Evolutionary conservation across 108 stramenopile species (phyloP).

Genomic region (Craspedostauros australis): DNA sequence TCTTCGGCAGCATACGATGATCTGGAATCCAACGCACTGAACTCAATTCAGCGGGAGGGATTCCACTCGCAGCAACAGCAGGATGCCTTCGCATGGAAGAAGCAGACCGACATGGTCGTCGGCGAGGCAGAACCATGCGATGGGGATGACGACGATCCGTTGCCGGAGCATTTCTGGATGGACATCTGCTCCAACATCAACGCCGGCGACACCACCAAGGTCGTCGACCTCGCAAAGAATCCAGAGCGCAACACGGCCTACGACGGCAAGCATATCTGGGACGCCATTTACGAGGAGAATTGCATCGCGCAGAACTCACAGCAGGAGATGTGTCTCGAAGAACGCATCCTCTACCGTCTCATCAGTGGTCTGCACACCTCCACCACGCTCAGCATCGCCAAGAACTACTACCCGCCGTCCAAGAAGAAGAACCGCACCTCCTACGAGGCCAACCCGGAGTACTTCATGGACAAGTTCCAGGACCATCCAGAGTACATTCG

Average conservation of each 20-base stretch:
- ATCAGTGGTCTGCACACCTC: constrained; percentile 85
- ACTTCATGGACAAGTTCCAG: constrained; percentile 79
- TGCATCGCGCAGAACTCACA: constrained; percentile 44
- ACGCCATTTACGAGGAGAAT: constrained; percentile 90
- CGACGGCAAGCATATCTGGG: constrained; percentile 90
- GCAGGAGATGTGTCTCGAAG: constrained; percentile 76
- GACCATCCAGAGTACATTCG: constrained; percentile 81
- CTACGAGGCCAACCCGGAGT: constrained; percentile 81
- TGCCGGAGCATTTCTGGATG: constrained; percentile 83
- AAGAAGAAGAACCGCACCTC: constrained; percentile 64
- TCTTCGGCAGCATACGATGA: background rate
- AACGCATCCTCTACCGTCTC: constrained; percentile 86
- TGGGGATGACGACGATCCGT: constrained; percentile 23
- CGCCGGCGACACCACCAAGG: constrained; percentile 46
- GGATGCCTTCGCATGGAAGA: constrained; percentile 68
- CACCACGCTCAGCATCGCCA: constrained; percentile 83
- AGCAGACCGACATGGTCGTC: constrained; percentile 58
- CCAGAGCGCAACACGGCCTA: constrained; percentile 95
- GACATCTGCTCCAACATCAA: constrained; percentile 77
- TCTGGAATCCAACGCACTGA: constrained; percentile 20
- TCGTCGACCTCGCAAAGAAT: constrained; percentile 83
- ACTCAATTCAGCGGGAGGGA: constrained; percentile 19
- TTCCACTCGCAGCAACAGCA: constrained; percentile 43
- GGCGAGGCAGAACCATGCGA: constrained; percentile 36
- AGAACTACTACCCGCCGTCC: constrained; percentile 85